A percentile compares a stretch with the other conserved stretches of the same genome.
phyloP scores from a whole-genome alignment of 2,329 filamentous ascomycete species.

The Aspergillus piperis region DNA sequence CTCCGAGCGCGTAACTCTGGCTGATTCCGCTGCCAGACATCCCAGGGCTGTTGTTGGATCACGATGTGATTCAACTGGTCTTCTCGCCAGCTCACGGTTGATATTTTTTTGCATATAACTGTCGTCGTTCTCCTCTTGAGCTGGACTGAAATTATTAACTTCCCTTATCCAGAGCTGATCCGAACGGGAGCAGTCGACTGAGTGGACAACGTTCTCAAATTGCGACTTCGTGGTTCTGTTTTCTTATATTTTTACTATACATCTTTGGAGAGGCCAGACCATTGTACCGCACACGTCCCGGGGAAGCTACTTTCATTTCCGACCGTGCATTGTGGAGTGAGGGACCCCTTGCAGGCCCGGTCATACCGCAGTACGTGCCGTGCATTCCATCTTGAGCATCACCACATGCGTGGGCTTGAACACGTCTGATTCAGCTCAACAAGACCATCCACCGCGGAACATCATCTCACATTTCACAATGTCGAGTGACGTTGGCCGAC shows the following conservation, averaged over 20 bases:
- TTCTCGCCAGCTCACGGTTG: neutral
- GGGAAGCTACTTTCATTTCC: neutral
- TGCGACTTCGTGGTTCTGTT: neutral
- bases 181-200: neutral
- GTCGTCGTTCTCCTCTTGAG: neutral
- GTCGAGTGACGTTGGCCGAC: neutral
- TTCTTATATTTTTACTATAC: neutral
- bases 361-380: neutral
- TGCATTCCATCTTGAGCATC: neutral
- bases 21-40: neutral
- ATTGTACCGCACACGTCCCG: neutral
- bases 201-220: neutral
- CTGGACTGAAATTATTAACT: neutral
- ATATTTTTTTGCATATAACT: too few species aligned
- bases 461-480: neutral
- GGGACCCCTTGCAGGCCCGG: neutral
- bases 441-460: neutral
- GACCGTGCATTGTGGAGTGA: neutral
- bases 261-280: neutral
- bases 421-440: neutral
- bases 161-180: neutral
- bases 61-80: neutral
- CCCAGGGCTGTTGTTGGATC: neutral
- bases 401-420: neutral
- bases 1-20: neutral